phyloP scores from a whole-genome alignment of 225 moss, liverwort and hornwort genomes.

The Bryoerythrophyllum caledonicum region DNA sequence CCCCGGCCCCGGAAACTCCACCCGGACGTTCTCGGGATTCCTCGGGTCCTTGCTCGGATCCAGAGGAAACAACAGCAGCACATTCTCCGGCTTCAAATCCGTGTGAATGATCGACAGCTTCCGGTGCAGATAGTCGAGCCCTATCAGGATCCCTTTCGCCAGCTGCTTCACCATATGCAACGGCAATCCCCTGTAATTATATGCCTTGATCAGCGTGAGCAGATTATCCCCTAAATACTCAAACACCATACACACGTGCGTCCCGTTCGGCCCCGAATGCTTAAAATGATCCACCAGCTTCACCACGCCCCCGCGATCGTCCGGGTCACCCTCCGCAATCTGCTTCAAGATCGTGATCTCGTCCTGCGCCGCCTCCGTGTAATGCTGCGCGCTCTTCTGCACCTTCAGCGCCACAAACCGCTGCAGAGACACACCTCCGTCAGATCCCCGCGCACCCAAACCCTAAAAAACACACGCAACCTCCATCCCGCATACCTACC shows the following conservation, averaged over 20 bases:
- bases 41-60: conserved; percentile 68
- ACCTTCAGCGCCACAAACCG: conserved; percentile 84
- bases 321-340: conserved; percentile 70
- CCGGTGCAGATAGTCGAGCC: conserved; percentile 77
- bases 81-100: conserved; percentile 92
- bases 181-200: conserved; percentile 81
- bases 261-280: conserved; percentile 80
- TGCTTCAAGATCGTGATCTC: conserved; percentile 92
- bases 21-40: conserved; percentile 34
- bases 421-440: conserved; percentile 42
- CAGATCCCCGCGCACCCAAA: neutral
- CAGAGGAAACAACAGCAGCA: conserved; percentile 65
- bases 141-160: conserved; percentile 68
- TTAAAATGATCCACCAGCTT: conserved; percentile 86
- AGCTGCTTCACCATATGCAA: conserved; percentile 77
- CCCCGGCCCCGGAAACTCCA: conserved; percentile 25
- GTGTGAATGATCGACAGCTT: conserved; percentile 91
- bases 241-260: conserved; percentile 97
- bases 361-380: conserved; percentile 90
- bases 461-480: neutral
- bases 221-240: conserved; percentile 93
- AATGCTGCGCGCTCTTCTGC: conserved; percentile 94
- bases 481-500: conserved; percentile 19
- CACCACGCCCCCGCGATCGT: conserved; percentile 72
- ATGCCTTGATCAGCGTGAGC: conserved; percentile 77